Base-by-base conservation (phyloP, 1,284 basidiomycete genomes). In the Clitocybe nebularis region DNA sequence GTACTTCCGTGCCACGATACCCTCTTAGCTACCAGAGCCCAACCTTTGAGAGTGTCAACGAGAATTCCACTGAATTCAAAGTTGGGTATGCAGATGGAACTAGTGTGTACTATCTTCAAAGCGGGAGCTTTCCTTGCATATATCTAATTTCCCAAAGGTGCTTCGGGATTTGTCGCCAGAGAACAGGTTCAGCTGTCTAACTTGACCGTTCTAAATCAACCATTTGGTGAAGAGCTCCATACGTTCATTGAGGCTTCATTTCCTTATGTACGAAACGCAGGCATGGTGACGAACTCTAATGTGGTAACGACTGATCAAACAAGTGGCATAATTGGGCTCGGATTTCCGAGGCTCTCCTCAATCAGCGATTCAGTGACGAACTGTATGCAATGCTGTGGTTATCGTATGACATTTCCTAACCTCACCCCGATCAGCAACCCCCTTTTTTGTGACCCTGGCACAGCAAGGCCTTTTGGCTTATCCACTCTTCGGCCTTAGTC, bases 271-370 rank as follows among this genome's bases (percentile, higher is more conserved):
- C 7, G 10, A 16, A 17, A 13, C 9, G 11, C 32, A 52, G 46
- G 24, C 39, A 84, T 88, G 43, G 70, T 82, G 36, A 79, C 75
- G 2, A 57, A 70, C 19, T 79, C 79, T 13, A 84, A 83, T 54
- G 71, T 88, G 23, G 71, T 75, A 10, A 62, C 88, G 47, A 62
- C 64, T 11, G 76, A 84, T 53, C 61, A 82, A 39, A 68, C 79
- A 8, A 89, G 84, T 49, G 86, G 86, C 3, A 59, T 89, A 29
- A 57, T 89, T 7, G 86, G 86, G 23, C 63, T 89, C 14, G 84
- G 86, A 0, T 89, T 89, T 57, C 71, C 84, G 20, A 72, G 86
- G 20, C 66, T 88, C 20, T 88, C 87, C 1, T 66, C 70, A 7
- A 80, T 89, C 29, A 64, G 72, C 5, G 56, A 54, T 13, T 54